Base-by-base conservation (phyloP, 2,329 filamentous ascomycete species). In the Phoma sp. region DNA sequence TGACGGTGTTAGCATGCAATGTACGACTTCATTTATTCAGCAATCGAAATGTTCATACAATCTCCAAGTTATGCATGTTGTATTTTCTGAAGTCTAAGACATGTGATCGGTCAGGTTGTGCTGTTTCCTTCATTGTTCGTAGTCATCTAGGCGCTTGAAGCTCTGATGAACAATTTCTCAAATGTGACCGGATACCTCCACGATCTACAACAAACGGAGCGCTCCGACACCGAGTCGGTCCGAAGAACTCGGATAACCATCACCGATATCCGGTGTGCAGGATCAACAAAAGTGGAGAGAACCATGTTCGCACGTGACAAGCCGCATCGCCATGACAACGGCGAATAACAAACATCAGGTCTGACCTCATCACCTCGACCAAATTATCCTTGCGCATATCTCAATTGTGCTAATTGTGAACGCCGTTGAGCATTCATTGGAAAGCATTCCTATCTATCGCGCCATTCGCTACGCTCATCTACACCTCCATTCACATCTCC, bases 1-100 rank as follows among this genome's bases (percentile, higher is more conserved):
- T 71, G 64, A 66, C 50, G 65, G 66, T 66, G 59, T 72, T 72
- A 73, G 70, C 70, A 72, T 73, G 72, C 69, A 71, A 71, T 73
- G 60, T 69, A 71, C 61, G 62, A 67, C 57, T 61, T 60, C 62
- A 57, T 59, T 48, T 60, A 61, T 65, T 59, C 42, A 50, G 36
- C 47, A 55, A 39, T 34, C 28, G 23, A 43, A 48, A 54, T 45
- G 21, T 38, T 34, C 38, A 48, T 34, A 43, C 12, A 12, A 17
- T 49, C 34, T 39, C n/a, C 43, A 37, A 29, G 14, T 21, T 9
- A 25, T 9, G 23, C 23, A 25, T 25, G 5, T 9, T 25, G 23
- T 5, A 25, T 25, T 9, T 25, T 5, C 23, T 25, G 23, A 5
- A 25, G 9, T 25, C 23, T 25, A 5, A 5, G 9, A 25, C 5